A percentile compares a stretch with the other conserved stretches of the same genome.
phyloP scores from a whole-genome alignment of 805 yeast species.

The Alloascoidea hylecoeti region DNA sequence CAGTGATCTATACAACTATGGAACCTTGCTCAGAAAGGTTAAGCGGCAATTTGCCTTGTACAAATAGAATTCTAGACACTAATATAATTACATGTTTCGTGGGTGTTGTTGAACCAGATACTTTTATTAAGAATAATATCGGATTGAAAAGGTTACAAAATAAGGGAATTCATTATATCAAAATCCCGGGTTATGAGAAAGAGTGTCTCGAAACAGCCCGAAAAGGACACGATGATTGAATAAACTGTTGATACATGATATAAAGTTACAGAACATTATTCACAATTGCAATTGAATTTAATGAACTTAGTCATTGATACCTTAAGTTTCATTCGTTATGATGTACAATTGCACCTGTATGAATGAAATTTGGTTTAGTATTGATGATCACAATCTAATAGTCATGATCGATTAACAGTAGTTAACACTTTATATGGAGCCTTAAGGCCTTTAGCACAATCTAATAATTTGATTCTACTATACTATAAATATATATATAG shows the following conservation, averaged over 20 bases:
- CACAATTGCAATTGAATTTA: too few species aligned
- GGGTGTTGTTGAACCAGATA: conserved; percentile 84
- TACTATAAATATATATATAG: too few species aligned
- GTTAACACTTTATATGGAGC: too few species aligned
- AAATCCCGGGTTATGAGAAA: conserved; percentile 73
- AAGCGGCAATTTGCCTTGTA: conserved; percentile 86
- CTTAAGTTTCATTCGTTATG: too few species aligned
- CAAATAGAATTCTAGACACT: conserved; percentile 53
- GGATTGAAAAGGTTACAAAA: conserved; percentile 41
- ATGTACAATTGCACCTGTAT: too few species aligned
- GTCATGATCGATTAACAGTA: too few species aligned
- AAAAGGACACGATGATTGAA: conserved; percentile 39
- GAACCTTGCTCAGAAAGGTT: conserved; percentile 88
- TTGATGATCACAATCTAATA: too few species aligned
- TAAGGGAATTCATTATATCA: conserved; percentile 55
- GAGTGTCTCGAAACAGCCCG: conserved; percentile 55
- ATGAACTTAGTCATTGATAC: too few species aligned
- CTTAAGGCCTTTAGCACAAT: too few species aligned
- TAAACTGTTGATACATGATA: conserved; percentile 3
- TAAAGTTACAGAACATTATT: too few species aligned
- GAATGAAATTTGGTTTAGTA: too few species aligned
- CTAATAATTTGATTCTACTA: too few species aligned
- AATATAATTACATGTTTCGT: conserved; percentile 68
- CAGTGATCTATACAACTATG: conserved; percentile 88
- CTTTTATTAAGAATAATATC: conserved; percentile 68